Base-by-base conservation (phyloP, 2,329 filamentous ascomycete species). In the Alternaria longipes region DNA sequence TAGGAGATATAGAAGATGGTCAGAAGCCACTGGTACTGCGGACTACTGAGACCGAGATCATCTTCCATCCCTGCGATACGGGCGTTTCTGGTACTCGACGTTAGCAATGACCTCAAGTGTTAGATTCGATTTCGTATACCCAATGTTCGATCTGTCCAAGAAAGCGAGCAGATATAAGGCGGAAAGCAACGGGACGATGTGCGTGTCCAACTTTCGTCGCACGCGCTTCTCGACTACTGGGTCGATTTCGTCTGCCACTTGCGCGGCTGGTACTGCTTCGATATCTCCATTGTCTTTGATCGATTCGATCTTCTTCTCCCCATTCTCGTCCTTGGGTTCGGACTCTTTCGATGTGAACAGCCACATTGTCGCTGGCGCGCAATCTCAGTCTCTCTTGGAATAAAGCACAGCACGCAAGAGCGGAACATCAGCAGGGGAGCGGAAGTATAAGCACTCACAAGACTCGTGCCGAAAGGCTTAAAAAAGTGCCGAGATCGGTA, bases 1-100 rank as follows among this genome's bases (percentile, higher is more conserved):
- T 80, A 79, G 0, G 74, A 74, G 26, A 79, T 78, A 62, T 78
- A 79, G 63, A 79, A 78, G 47, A 78, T 76, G 26, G 76, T 79
- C 18, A 79, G 65, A 1, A 79, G 69, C 76, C 75, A 79, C 51
- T 74, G 66, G 60, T 79, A 79, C 20, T 69, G 51, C 7, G 54
- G 64, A 49, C 62, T 56, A 12, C 66, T 64, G 26, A 79, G 67
- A 5, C 71, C 16, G 0, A 79, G 69, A 49, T 79, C 76, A 16
- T 69, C 63, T 41, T 66, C 65, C 76, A 81, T 78, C 8, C 80
- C 80, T 0, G 80, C 80, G 26, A 81, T 78, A 42, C 75, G 73
- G 16, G 80, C 80, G 59, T 81, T 82, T 11, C 75, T 73, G 24
- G 30, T 34, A 49, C 9, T 24, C 5, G 14, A 41, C 28, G 51